phyloP scores from a whole-genome alignment of 2,329 filamentous ascomycete genomes.

The Ceratocystis cacaofunesta region DNA sequence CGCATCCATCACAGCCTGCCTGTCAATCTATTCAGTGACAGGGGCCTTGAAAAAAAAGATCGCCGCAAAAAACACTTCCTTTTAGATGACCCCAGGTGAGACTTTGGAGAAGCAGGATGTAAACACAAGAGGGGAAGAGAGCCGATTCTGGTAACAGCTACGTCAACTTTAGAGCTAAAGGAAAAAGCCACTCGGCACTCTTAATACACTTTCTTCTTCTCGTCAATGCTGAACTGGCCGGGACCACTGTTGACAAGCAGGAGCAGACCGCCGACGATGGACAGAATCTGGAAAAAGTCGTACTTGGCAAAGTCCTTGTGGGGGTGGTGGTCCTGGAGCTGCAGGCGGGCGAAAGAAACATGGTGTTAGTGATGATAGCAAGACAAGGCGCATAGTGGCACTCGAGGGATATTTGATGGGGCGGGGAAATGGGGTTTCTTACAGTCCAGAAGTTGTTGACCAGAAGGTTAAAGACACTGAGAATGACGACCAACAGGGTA shows the following conservation, averaged over 20 bases:
- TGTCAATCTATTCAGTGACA: conserved; percentile 5
- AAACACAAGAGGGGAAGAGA: neutral
- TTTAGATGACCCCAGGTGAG: neutral
- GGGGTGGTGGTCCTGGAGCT: conserved; percentile 95
- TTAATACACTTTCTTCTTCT: conserved; percentile 99
- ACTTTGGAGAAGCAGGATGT: neutral
- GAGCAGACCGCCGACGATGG: conserved; percentile 90
- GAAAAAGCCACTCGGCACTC: neutral
- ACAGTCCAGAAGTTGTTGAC: conserved; percentile 99
- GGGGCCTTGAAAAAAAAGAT: neutral
- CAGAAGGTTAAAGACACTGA: conserved; percentile 90
- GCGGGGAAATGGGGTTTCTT: conserved; percentile 27
- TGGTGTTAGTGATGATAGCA: no score
- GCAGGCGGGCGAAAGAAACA: conserved; percentile 16
- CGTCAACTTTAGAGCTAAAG: neutral
- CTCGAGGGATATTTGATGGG: neutral
- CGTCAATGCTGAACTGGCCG: conserved; percentile 93
- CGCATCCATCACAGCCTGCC: neutral
- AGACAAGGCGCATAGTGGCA: no score
- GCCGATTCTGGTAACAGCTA: neutral
- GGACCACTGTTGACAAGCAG: conserved; percentile 97
- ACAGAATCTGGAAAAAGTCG: conserved; percentile 99
- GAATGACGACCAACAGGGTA: conserved; percentile 81
- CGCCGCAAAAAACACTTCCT: no score
- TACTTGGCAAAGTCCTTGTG: conserved; percentile 99